A percentile compares a stretch with the other conserved stretches of the same genome.
These are phyloP conservation scores for Polyplosphaeria fusca DNA, from an alignment of 495 filamentous ascomycete species.

Conservation along the genomic window DNA sequence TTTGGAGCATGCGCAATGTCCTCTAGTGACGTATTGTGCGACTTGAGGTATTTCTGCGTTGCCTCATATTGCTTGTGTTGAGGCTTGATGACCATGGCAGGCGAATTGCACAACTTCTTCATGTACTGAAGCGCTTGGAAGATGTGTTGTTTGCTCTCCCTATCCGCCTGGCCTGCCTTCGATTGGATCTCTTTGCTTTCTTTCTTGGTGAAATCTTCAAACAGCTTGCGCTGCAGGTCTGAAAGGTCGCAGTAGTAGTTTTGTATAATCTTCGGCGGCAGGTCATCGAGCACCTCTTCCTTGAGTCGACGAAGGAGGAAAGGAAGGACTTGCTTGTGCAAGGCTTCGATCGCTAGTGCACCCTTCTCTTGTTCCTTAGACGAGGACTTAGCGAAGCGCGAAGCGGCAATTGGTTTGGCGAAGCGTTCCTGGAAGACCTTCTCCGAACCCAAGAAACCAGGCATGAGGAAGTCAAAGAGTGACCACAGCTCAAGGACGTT, in stretches of 20 bases:
- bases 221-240: slow-evolving; percentile 89
- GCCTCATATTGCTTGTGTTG: slow-evolving; percentile 87
- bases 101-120: slow-evolving; percentile 98
- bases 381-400: slow-evolving; percentile 90
- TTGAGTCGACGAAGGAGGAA: slow-evolving; percentile 96
- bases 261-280: slow-evolving; percentile 96
- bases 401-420: slow-evolving; percentile 93
- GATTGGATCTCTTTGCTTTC: slow-evolving; percentile 78
- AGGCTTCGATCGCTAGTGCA: slow-evolving; percentile 89
- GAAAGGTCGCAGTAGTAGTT: slow-evolving; percentile 99
- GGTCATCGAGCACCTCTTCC: slow-evolving; percentile 93
- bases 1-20: slow-evolving; percentile 91
- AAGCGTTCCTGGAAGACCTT: slow-evolving; percentile 98
- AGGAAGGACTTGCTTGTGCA: slow-evolving; percentile 96
- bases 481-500: slow-evolving; percentile 99
- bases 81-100: slow-evolving; percentile 89
- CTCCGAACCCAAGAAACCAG: slow-evolving; percentile 95
- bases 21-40: slow-evolving; percentile 67
- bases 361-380: slow-evolving; percentile 98
- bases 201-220: slow-evolving; percentile 92
- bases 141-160: slow-evolving; percentile 93
- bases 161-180: slow-evolving; percentile 73
- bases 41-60: slow-evolving; percentile 67
- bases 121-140: slow-evolving; percentile 99
- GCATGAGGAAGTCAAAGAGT: slow-evolving; percentile 98